Percentiles rank a stretch among this genome's conserved stretches.
Evolutionary conservation across 2,329 filamentous ascomycete species (phyloP).

Genomic region (Ceratocystis destructans): DNA sequence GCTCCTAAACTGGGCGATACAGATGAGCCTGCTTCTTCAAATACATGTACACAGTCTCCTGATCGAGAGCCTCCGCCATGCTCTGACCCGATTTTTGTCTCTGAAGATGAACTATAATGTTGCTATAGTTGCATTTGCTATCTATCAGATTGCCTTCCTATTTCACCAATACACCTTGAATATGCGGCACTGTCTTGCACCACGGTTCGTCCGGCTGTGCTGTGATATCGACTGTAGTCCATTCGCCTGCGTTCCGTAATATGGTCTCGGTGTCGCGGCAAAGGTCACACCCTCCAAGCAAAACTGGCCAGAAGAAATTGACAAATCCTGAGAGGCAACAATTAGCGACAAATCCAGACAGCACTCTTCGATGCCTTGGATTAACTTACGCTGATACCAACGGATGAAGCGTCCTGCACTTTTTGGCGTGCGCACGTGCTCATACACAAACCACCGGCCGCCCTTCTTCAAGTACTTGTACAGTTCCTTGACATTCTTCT

Average conservation of each 20-base stretch:
- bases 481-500: conserved; percentile 40
- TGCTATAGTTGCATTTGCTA: background rate
- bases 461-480: conserved; percentile 47
- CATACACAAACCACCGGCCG: conserved; percentile 48
- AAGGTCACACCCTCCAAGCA: conserved; percentile 40
- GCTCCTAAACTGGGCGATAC: background rate
- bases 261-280: conserved; percentile 35
- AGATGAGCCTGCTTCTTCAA: background rate
- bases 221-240: conserved; percentile 36
- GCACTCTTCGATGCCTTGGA: too few species aligned
- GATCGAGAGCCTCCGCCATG: background rate
- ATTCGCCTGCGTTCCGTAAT: conserved; percentile 37
- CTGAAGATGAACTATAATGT: conserved; percentile 28
- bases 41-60: background rate
- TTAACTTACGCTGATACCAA: conserved; percentile 38
- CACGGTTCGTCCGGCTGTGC: conserved; percentile 31
- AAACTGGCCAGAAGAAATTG: conserved; percentile 39
- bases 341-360: background rate
- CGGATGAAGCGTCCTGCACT: conserved; percentile 30
- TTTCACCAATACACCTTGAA: conserved; percentile 41
- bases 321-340: conserved; percentile 29
- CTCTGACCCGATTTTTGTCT: conserved; percentile 27
- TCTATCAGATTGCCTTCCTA: conserved; percentile 22
- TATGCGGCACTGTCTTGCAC: conserved; percentile 34
- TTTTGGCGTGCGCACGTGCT: conserved; percentile 39